These are phyloP conservation scores for Fusarium sp. DNA, from an alignment of 2,329 filamentous ascomycete genomes.

Conservation along the genomic window DNA sequence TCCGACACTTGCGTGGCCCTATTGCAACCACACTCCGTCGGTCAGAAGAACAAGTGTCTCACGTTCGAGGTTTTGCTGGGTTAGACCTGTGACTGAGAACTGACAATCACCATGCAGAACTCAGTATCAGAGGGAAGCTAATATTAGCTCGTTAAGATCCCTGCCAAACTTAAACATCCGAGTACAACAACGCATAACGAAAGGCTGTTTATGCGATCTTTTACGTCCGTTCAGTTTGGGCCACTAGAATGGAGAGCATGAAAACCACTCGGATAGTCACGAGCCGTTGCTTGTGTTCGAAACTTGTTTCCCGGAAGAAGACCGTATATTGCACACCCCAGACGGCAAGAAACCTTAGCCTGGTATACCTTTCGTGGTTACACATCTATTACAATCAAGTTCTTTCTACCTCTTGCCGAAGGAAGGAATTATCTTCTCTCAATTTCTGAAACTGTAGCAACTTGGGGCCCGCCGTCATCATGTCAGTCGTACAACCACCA, in stretches of 20 bases:
- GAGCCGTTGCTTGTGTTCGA: not conserved
- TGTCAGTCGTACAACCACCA: not conserved
- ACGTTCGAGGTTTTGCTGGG: not conserved
- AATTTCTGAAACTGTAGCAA: fast-evolving
- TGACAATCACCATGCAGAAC: not conserved
- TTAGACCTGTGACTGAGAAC: not conserved
- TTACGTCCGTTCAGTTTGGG: not conserved
- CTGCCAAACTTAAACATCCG: not conserved
- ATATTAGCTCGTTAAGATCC: not conserved
- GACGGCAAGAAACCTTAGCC: too few species aligned
- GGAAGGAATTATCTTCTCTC: fast-evolving
- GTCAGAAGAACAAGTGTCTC: not conserved
- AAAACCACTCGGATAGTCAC: not conserved
- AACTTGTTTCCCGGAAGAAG: too few species aligned
- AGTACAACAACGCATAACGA: not conserved
- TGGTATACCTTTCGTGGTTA: too few species aligned
- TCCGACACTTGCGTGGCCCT: fast-evolving
- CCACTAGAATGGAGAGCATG: not conserved
- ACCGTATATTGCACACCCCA: too few species aligned
- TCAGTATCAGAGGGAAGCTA: not conserved
- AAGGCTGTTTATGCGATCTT: not conserved
- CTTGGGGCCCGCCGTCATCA: fast-evolving
- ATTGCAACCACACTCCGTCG: not conserved
- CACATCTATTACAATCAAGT: too few species aligned
- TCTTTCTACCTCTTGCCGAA: not conserved